Evolutionary conservation across 2,329 filamentous ascomycete genomes (phyloP).

Genomic region (Fusarium sp.): DNA sequence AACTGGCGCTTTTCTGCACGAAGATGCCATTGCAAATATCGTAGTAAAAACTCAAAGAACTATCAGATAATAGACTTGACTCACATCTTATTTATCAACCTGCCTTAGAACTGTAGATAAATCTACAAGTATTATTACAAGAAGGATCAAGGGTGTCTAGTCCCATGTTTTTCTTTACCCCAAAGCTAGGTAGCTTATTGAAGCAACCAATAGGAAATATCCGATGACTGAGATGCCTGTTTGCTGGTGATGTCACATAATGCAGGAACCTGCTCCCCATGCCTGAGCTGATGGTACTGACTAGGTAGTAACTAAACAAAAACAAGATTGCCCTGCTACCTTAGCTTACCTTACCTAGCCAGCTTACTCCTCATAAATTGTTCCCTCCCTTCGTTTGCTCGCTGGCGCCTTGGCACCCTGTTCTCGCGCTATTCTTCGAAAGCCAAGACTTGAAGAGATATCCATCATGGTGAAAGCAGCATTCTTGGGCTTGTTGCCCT

Average conservation of each 20-base stretch:
- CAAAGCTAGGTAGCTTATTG: not conserved
- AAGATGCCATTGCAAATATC: not conserved
- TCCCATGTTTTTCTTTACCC: not conserved
- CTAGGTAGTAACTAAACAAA: constrained; percentile 18
- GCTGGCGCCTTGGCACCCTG: not conserved
- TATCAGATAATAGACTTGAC: not conserved
- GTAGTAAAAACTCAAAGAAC: not conserved
- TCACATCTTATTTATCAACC: not conserved
- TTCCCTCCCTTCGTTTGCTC: not conserved
- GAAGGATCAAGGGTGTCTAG: not conserved
- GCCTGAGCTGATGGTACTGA: not conserved
- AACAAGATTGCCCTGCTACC: constrained; percentile 9
- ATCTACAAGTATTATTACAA: not conserved
- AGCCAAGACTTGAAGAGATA: not conserved
- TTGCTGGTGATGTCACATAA: constrained; percentile 31
- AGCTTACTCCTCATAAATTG: not conserved
- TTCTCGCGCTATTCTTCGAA: not conserved
- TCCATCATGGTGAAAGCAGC: constrained; percentile 30
- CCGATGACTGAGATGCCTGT: constrained; percentile 5
- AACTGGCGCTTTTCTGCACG: not conserved
- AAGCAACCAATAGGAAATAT: constrained; percentile 16
- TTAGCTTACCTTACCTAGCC: not conserved
- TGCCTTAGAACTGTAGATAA: not conserved
- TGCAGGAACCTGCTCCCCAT: constrained; percentile 32
- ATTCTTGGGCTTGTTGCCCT: constrained; percentile 37